phyloP scores from a whole-genome alignment of 179 eudicot genomes.

The Silene coronaria region DNA sequence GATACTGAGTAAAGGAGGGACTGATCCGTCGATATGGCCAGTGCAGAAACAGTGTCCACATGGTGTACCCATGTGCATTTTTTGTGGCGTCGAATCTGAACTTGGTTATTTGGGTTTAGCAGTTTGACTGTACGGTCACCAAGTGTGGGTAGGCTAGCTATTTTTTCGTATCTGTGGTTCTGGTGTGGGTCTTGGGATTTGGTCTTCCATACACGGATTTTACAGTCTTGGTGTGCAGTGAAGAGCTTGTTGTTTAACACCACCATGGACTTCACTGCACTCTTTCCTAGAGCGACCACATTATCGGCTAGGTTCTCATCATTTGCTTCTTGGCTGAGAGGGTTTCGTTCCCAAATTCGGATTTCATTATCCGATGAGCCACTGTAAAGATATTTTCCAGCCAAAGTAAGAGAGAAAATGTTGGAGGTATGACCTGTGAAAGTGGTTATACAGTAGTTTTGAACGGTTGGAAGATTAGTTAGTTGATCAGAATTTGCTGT shows the following conservation, averaged over 20 bases:
- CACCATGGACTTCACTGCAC: conserved; percentile 61
- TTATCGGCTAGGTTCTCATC: conserved; percentile 21
- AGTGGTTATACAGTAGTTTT: conserved; percentile 62
- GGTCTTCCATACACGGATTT: conserved; percentile 62
- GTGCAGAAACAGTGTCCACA: conserved; percentile 73
- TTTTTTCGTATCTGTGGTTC: conserved; percentile 36
- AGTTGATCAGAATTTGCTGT: conserved; percentile 27
- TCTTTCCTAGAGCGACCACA: conserved; percentile 47
- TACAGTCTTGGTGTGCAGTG: conserved; percentile 65
- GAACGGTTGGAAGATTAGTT: conserved; percentile 27
- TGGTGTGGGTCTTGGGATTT: conserved; percentile 27
- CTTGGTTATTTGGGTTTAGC: conserved; percentile 52
- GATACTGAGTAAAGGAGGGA: conserved; percentile 58
- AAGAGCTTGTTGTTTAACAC: conserved; percentile 45
- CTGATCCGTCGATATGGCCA: conserved; percentile 41
- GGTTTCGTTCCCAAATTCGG: conserved; percentile 42
- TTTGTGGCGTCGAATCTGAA: conserved; percentile 60
- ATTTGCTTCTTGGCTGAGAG: conserved; percentile 26
- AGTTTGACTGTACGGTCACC: conserved; percentile 47
- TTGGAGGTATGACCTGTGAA: conserved; percentile 57
- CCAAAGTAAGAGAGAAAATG: conserved; percentile 62
- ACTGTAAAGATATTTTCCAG: conserved; percentile 54
- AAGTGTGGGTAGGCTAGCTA: conserved; percentile 61
- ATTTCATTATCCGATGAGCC: conserved; percentile 63
- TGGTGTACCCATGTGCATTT: conserved; percentile 73